These are phyloP conservation scores for Vaccinium macrocarpon DNA, from an alignment of 148 eudicot species.

Conservation along the genomic window DNA sequence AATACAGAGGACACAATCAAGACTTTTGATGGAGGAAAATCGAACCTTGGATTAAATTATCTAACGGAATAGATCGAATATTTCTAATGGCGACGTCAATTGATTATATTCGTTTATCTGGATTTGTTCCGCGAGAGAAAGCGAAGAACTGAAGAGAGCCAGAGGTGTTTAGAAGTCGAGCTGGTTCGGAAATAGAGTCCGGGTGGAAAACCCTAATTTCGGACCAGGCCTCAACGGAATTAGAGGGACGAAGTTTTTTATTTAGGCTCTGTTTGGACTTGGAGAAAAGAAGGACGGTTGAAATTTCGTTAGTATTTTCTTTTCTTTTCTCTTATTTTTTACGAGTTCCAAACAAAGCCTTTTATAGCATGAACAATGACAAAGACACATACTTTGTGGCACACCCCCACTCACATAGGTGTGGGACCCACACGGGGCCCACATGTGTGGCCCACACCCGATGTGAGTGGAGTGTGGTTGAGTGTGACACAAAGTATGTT, in stretches of 20 bases:
- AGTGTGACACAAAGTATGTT: no score
- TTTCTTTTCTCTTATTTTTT: no score
- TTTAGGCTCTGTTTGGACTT: no score
- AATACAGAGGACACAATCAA: not conserved
- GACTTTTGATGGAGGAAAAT: not conserved
- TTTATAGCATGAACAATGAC: no score
- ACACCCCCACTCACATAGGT: no score
- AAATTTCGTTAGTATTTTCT: no score
- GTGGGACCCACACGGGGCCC: no score
- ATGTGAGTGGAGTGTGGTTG: no score
- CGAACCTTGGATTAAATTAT: constrained; percentile 1
- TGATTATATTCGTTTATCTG: not conserved
- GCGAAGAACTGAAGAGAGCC: not conserved
- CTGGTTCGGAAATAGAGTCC: not conserved
- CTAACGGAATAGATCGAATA: not conserved
- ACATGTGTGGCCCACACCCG: no score
- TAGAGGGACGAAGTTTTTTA: not conserved
- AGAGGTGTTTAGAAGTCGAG: not conserved
- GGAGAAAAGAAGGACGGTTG: no score
- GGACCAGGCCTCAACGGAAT: not conserved
- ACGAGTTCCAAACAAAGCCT: not conserved
- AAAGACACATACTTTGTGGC: no score
- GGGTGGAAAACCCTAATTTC: constrained; percentile 3
- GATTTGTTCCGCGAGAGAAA: no score
- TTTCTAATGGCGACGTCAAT: not conserved